A percentile compares a stretch with the other conserved stretches of the same genome.
Conservation (phyloP, 768 basidiomycete species). For the Leccinum subtestaceum region DNA sequence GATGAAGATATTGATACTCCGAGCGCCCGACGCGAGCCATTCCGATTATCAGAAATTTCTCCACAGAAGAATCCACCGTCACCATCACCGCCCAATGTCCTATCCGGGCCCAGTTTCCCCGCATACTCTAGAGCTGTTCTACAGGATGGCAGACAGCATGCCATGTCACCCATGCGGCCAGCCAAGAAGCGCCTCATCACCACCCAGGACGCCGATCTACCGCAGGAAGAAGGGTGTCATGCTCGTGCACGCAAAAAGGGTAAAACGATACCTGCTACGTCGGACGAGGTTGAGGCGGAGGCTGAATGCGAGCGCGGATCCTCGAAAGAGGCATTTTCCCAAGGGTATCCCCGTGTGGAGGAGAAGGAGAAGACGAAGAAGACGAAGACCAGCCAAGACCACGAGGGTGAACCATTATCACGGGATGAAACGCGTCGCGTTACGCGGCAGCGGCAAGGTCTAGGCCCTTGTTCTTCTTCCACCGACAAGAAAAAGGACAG, state of each 20-base stretch:
- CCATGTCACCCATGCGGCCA: slow-evolving; percentile 40
- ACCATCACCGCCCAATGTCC: slow-evolving; percentile 8
- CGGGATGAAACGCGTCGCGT: slow-evolving; percentile 5
- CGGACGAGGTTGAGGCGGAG: not conserved
- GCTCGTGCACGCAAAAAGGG: slow-evolving; percentile 31
- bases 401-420: slow-evolving; percentile 6
- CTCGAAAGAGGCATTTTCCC: slow-evolving; percentile 13
- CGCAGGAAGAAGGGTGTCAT: slow-evolving; percentile 12
- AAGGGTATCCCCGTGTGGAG: not conserved
- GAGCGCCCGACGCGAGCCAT: slow-evolving; percentile 13
- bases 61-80: slow-evolving; percentile 29
- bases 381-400: not conserved
- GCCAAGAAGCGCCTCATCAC: slow-evolving; percentile 46
- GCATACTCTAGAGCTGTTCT: slow-evolving; percentile 6
- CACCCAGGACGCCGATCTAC: slow-evolving; percentile 27
- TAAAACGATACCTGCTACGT: slow-evolving; percentile 18
- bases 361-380: not conserved
- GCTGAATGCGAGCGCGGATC: slow-evolving; percentile 16
- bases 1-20: not conserved
- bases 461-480: not conserved
- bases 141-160: slow-evolving; percentile 21
- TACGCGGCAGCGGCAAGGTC: not conserved
- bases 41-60: slow-evolving; percentile 54
- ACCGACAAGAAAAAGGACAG: not conserved
- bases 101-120: slow-evolving; percentile 3